These are phyloP conservation scores for Leishmania arabica DNA, from an alignment of 208 protist species.

Conservation along the genomic window DNA sequence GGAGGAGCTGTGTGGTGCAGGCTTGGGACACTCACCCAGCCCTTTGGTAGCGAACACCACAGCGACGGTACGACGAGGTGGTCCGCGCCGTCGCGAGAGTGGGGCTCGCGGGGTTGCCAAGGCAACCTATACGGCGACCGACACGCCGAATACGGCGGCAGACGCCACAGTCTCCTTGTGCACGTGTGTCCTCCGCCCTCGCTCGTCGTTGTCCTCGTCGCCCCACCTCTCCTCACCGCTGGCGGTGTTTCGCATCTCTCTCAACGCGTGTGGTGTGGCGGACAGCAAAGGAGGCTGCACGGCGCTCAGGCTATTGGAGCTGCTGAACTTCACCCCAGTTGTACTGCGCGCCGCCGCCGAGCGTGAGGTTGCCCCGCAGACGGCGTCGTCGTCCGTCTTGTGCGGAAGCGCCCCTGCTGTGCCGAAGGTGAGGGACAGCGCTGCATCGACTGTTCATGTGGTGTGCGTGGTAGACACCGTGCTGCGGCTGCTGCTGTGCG, in stretches of 20 bases:
- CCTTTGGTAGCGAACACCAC: not conserved
- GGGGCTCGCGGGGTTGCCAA: not conserved
- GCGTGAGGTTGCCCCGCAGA: not conserved
- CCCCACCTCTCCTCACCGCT: not conserved
- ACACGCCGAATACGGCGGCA: not conserved
- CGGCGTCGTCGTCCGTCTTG: not conserved
- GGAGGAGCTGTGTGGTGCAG: not conserved
- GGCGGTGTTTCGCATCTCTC: not conserved
- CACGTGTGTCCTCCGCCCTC: not conserved
- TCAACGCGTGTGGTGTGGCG: not conserved
- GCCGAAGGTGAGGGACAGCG: not conserved
- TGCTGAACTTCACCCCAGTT: conserved; percentile 44
- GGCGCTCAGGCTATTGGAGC: conserved; percentile 34
- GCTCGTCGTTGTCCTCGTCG: not conserved
- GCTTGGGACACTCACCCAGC: not conserved
- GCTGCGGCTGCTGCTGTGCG: conserved; percentile 36
- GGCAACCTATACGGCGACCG: not conserved
- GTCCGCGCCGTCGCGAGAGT: not conserved
- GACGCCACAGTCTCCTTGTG: not conserved
- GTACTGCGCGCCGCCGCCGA: conserved; percentile 22
- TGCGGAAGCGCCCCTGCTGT: not conserved
- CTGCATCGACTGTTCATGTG: not conserved
- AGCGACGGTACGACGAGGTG: not conserved
- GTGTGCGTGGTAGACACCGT: conserved; percentile 41
- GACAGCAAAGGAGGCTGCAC: conserved; percentile 8